Base-by-base conservation (phyloP, 371 early-diverging fungal species). In the Mortierella polycephala region DNA sequence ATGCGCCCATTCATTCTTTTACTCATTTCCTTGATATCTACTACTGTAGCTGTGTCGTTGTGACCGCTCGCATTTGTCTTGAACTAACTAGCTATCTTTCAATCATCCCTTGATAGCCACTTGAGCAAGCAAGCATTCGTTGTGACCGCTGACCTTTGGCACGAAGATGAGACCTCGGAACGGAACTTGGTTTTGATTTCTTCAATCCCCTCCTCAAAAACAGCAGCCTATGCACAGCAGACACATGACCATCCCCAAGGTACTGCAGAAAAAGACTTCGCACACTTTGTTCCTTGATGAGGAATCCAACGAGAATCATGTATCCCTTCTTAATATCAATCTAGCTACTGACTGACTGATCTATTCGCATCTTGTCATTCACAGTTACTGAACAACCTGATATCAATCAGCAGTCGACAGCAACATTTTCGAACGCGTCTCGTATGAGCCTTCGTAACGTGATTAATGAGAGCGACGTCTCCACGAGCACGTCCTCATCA, bases 121-220 rank as follows among this genome's bases (percentile, higher is more conserved):
- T 46, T 71, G 16, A 60, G 61, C 52, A 60, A 71, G 62, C 72
- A 65, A 51, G 52, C 65, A 20, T 74, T 74, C 39, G 67, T 74
- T 5, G 74, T 74, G n/a, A 74, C 74, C 18, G 74, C 74, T 6
- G 74, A 74, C 39, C 74, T 74, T 6, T 74, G 67, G 74, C 46
- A 59, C 8, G 74, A 74, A 12, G 74, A 74, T 40, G 63, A 63
- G 23, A 39, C 51, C 0, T 60, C 63, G 8, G 74, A 67, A 8
- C 55, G 74, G 12, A 74, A 74, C 44, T 51, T 74, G n/a, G 74
- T 74, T 18, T 49, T 71, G 9, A 65, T 65, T 37, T 65, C 72
- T 0, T 71, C 72, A 14, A 71, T 71, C 18, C 72, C 72, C 9
- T 71, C 72, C 16, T 71, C 72, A 44, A 64, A 62, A 55, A 66